A percentile compares a stretch with the other conserved stretches of the same genome.
phyloP scores from a whole-genome alignment of 345 rosid species.

The thale cress (Arabidopsis thaliana) region DNA sequence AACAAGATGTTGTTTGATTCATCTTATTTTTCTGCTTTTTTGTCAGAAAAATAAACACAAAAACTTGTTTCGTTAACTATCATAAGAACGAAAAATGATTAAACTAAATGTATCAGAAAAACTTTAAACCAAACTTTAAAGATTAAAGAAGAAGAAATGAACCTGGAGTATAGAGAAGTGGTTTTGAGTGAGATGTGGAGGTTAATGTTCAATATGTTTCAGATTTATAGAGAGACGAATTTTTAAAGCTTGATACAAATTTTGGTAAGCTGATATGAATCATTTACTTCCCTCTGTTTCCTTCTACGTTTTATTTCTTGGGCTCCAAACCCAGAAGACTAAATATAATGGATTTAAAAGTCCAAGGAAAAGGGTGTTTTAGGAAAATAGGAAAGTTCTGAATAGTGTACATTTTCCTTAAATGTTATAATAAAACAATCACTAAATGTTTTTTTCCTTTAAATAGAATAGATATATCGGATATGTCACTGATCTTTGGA shows the following conservation, averaged over 20 bases:
- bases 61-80: slow-evolving; percentile 6
- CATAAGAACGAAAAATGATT: not conserved
- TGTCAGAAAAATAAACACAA: not conserved
- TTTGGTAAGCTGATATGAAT: slow-evolving; percentile 26
- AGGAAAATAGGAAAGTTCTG: slow-evolving; percentile 14
- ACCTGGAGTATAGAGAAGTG: slow-evolving; percentile 35
- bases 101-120: not conserved
- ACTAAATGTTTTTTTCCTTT: slow-evolving; percentile 1
- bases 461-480: not conserved
- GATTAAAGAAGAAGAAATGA: not conserved
- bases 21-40: not conserved
- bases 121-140: not conserved
- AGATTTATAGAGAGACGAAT: slow-evolving; percentile 27
- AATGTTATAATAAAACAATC: not conserved
- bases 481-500: slow-evolving; percentile 13
- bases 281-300: slow-evolving; percentile 2
- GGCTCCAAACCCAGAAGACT: slow-evolving; percentile 25
- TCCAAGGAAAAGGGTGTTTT: not conserved
- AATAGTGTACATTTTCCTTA: slow-evolving; percentile 18
- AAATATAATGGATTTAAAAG: not conserved
- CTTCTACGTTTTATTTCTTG: slow-evolving; percentile 40
- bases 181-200: slow-evolving; percentile 23
- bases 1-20: slow-evolving; percentile 31
- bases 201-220: slow-evolving; percentile 10
- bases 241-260: slow-evolving; percentile 2